Base-by-base conservation (phyloP, 2,329 filamentous ascomycete species). In the Epichloe gansuensis region DNA sequence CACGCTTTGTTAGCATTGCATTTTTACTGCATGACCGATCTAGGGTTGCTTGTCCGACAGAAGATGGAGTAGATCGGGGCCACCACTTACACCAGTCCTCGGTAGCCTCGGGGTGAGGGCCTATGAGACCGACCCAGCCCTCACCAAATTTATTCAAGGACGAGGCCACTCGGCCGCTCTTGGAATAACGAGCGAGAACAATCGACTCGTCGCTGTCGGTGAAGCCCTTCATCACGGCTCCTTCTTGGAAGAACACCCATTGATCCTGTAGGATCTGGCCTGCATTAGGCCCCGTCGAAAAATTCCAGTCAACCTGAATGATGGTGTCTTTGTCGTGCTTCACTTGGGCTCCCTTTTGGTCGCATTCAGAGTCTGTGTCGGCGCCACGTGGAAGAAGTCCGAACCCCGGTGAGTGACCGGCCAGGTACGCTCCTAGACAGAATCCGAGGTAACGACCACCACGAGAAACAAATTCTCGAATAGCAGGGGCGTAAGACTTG, bases 241-340 rank as follows among this genome's bases (percentile, higher is more conserved):
- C 60, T 34, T 63, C 61, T 43, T 63, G 61, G 44, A 62, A 63
- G 34, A 58, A 63, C 6, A 61, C n/a, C 61, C 60, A 62, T 9
- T 54, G 50, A 27, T 54, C 49, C 41, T 53, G 49, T 5, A 53
- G 50, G 6, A 54, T 58, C 34, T 48, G 47, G 17, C 60, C 59
- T 7, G 55, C 50, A 7, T 49, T 38, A 8, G 51, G 44, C 12
- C 56, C 58, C 4, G 56, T 54, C 15, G 49, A 52, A 43, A 62
- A 62, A 0, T 51, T 52, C 59, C 61, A 63, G 54, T 63, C 55
- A 8, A 62, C 55, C 40, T 61, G 58, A 13, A 61, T 59, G 5
- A 61, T 38, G 11, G 59, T 57, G 46, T 61, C 56, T 2, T 52
- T 49, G 23, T 53, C 52, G 13, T 55, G 47, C 21, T 35, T 56